These are phyloP conservation scores for Magnaporthales sp. DNA, from an alignment of 2,329 filamentous ascomycete genomes.

Conservation along the genomic window DNA sequence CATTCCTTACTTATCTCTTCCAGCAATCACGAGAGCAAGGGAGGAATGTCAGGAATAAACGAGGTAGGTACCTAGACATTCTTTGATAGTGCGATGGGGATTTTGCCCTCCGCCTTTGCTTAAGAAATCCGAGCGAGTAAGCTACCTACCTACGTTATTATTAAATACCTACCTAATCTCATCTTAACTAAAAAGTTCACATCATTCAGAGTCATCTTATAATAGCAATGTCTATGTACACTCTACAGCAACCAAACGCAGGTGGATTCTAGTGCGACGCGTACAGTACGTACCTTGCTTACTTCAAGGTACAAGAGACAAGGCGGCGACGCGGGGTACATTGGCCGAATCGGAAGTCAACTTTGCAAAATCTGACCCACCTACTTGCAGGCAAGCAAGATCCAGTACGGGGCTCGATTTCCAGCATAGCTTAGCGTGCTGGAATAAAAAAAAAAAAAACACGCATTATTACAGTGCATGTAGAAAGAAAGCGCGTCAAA, in stretches of 20 bases:
- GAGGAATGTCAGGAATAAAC: too few relatives aligned
- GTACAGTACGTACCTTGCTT: background rate
- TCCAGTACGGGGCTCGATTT: background rate
- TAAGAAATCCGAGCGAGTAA: background rate
- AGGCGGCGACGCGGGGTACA: background rate
- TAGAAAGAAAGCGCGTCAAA: background rate
- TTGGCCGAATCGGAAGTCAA: background rate
- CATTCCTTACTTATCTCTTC: background rate
- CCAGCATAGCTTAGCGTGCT: background rate
- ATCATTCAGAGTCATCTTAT: background rate
- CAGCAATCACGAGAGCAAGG: too few relatives aligned
- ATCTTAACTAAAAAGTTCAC: background rate
- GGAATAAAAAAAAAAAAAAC: background rate
- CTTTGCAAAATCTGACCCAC: background rate
- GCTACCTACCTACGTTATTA: too few relatives aligned
- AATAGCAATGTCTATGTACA: background rate
- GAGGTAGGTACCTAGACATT: too few relatives aligned
- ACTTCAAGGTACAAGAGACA: background rate
- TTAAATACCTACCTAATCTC: background rate
- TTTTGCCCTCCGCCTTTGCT: background rate
- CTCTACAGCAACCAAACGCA: background rate
- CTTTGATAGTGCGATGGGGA: too few relatives aligned
- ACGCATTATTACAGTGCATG: too few relatives aligned
- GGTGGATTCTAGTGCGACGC: background rate
- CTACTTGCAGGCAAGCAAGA: background rate